Conservation (phyloP, 163 green algal species). For the Scenedesmus sp. region DNA sequence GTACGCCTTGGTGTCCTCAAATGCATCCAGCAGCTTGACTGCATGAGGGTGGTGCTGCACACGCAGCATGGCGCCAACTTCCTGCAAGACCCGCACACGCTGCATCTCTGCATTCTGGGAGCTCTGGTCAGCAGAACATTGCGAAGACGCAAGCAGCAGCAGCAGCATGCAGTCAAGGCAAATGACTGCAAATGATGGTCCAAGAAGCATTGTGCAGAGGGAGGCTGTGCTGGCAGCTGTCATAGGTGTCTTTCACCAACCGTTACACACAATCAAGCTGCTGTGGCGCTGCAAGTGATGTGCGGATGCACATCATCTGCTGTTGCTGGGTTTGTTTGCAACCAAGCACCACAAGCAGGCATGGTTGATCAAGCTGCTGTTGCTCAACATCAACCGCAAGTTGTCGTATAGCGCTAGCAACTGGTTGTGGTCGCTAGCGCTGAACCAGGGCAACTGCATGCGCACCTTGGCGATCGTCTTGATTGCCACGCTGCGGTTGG, state of each 20-base stretch:
- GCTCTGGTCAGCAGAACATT: not conserved
- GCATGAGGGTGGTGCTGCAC: conserved; percentile 77
- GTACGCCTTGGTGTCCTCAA: conserved; percentile 65
- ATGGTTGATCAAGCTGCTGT: not conserved
- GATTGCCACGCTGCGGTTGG: conserved; percentile 60
- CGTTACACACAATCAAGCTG: not conserved
- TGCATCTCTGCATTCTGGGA: conserved; percentile 42
- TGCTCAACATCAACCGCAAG: not conserved
- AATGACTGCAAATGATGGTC: too few species aligned
- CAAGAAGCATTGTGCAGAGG: not conserved
- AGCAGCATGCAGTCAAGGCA: not conserved
- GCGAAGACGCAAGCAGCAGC: not conserved
- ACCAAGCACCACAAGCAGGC: not conserved
- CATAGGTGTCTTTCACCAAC: not conserved
- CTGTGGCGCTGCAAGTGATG: not conserved
- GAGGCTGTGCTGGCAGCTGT: not conserved
- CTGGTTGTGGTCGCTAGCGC: not conserved
- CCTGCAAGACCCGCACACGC: conserved; percentile 61
- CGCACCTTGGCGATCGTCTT: conserved; percentile 74
- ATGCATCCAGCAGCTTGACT: conserved; percentile 70
- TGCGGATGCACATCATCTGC: not conserved
- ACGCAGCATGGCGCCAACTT: conserved; percentile 65
- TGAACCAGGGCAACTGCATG: not conserved
- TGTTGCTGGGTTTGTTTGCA: not conserved
- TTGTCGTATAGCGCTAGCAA: too few species aligned